Percentiles rank a stretch among this genome's conserved stretches.
phyloP scores from a whole-genome alignment of 108 stramenopile species.

The Bacterosira constricta region DNA sequence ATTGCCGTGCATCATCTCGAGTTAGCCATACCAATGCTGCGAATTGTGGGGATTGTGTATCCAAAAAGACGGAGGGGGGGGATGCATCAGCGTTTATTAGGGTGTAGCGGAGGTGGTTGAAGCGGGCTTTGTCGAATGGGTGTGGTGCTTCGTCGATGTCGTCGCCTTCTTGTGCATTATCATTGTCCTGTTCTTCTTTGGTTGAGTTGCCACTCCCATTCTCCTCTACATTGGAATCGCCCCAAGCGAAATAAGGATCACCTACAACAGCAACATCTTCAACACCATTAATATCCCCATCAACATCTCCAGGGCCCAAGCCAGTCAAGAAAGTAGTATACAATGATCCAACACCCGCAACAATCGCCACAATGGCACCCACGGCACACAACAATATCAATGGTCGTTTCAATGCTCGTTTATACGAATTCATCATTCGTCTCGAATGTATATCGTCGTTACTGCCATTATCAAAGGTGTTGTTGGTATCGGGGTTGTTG shows the following conservation, averaged over 20 bases:
- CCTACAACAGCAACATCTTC: not conserved
- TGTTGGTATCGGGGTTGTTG: not conserved
- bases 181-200: not conserved
- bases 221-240: not conserved
- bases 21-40: constrained; percentile 46
- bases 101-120: constrained; percentile 11
- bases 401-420: constrained; percentile 10
- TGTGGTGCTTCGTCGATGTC: not conserved
- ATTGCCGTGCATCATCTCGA: constrained; percentile 34
- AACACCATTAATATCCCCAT: not conserved
- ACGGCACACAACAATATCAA: not conserved
- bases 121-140: constrained; percentile 19
- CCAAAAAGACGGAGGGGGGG: constrained; percentile 18
- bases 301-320: not conserved
- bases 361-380: not conserved
- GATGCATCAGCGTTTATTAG: constrained; percentile 14
- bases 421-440: constrained; percentile 3
- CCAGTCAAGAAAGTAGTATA: not conserved
- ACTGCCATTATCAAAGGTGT: not conserved
- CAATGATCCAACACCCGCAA: not conserved
- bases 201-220: not conserved
- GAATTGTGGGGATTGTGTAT: constrained; percentile 33
- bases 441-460: constrained; percentile 8
- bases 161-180: not conserved
- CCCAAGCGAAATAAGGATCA: not conserved